These are phyloP conservation scores for Vitis hybrid DNA, from an alignment of 177 flowering plant species.

Conservation along the genomic window DNA sequence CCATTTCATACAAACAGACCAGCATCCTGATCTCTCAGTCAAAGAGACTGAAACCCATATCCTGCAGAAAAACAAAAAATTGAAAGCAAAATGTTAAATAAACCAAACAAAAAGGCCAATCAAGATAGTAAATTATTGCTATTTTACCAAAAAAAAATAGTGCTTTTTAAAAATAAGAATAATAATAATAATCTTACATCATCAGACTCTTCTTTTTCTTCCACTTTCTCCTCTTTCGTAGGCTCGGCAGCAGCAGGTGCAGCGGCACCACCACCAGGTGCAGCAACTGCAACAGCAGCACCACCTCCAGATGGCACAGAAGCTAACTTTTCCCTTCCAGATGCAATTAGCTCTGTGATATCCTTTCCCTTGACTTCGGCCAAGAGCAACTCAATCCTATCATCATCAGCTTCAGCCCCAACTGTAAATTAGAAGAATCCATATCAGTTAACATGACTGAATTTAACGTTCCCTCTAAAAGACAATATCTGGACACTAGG, in stretches of 20 bases:
- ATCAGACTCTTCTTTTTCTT: slow-evolving; percentile 67
- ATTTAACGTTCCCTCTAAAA: too few relatives aligned
- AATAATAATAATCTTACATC: slow-evolving; percentile 32
- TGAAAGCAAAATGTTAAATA: neutral
- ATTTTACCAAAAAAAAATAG: neutral
- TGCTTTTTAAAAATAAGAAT: neutral
- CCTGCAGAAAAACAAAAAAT: slow-evolving; percentile 38
- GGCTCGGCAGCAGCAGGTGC: slow-evolving; percentile 52
- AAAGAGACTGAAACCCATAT: slow-evolving; percentile 58
- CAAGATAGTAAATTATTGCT: neutral
- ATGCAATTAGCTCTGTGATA: slow-evolving; percentile 57
- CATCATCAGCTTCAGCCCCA: slow-evolving; percentile 66
- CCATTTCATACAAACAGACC: too few relatives aligned
- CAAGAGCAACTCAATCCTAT: slow-evolving; percentile 51
- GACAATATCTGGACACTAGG: too few relatives aligned
- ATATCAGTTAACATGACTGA: neutral
- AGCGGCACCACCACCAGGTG: slow-evolving; percentile 32
- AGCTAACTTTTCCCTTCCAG: slow-evolving; percentile 63
- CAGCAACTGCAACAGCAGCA: slow-evolving; percentile 34
- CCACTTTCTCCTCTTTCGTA: slow-evolving; percentile 62
- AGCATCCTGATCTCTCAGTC: slow-evolving; percentile 23
- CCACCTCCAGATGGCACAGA: slow-evolving; percentile 63
- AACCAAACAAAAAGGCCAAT: neutral
- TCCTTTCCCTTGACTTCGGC: slow-evolving; percentile 59
- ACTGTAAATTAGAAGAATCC: slow-evolving; percentile 31